phyloP scores from a whole-genome alignment of 371 early-diverging fungal species.

The Saksenaea oblongispora region DNA sequence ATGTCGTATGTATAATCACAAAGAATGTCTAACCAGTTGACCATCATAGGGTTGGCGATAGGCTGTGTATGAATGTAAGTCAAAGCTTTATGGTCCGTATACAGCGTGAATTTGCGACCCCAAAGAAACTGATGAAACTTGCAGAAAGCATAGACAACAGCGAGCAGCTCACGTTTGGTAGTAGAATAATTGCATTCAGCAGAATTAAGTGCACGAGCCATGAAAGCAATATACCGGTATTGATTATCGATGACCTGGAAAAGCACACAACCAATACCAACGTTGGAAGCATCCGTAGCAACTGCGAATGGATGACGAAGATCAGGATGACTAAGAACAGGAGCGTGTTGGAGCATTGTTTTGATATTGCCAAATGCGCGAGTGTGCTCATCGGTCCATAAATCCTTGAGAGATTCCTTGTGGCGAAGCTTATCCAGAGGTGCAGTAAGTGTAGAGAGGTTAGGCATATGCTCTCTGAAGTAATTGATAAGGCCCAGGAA shows the following conservation, averaged over 20 bases:
- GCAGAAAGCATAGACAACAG: slow-evolving; percentile 9
- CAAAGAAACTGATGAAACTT: slow-evolving; percentile 34
- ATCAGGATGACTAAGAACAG: slow-evolving; percentile 15
- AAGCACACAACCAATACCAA: slow-evolving; percentile 30
- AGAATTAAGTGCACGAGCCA: not conserved
- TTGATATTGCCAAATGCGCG: too few relatives aligned
- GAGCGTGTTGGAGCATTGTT: not conserved
- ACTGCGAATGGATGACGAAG: slow-evolving; percentile 22
- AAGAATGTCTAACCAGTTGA: slow-evolving; percentile 27
- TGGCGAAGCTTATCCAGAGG: slow-evolving; percentile 21
- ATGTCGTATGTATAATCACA: slow-evolving; percentile 21
- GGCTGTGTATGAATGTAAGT: slow-evolving; percentile 28
- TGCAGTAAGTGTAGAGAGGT: slow-evolving; percentile 13
- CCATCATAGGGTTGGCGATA: slow-evolving; percentile 21
- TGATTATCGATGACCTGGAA: slow-evolving; percentile 11
- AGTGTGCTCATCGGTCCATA: too few relatives aligned
- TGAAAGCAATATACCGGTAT: slow-evolving; percentile 13
- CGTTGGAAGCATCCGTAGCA: slow-evolving; percentile 37
- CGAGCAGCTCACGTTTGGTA: not conserved
- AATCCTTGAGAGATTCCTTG: not conserved
- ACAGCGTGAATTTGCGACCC: slow-evolving; percentile 24
- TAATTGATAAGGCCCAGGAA: slow-evolving; percentile 25
- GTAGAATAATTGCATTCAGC: slow-evolving; percentile 1
- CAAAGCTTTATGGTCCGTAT: too few relatives aligned
- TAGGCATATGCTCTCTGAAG: slow-evolving; percentile 22